Evolutionary conservation across 345 rosid genomes (phyloP), one percentile per base, ranked within the genome.

Genomic region (Leavenworthia alabamica): DNA sequence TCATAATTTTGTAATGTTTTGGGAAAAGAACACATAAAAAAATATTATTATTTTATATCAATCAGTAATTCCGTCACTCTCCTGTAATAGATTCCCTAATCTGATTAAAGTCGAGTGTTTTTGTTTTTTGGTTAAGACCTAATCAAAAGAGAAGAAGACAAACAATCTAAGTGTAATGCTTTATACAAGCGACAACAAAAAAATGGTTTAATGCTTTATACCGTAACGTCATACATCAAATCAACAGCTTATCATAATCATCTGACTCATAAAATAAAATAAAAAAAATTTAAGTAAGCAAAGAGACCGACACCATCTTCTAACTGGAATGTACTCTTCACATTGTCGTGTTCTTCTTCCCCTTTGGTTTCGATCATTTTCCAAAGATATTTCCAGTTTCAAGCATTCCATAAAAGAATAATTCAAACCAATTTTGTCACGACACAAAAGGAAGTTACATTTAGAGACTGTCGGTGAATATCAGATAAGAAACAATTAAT

Each of bases 221-320:
- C 2, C 6, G 4, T 4, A 8, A 24, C 6, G 7, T 28, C 14
- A 48, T 27, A 48, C 13, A 27, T 14, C n/a, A 49, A 49, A 49
- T 51, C 12, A 39, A 51, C 9, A 51, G 56, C 13, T 16, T 31
- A 31, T 1, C 31, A 51, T 33, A 51, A 9, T 17, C 41, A 57
- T 48, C 58, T 36, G n/a, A 59, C 46, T 42, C 29, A 58, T 37
- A 7, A 47, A 13, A 66, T 3, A 9, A 0, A 9, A 20, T 5
- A 5, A 43, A 62, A 43, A 11, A 47, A n/a, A n/a, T n/a, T 51
- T 54, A 60, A 60, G 16, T 50, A 59, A 59, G 72, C 72, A 58
- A 58, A 39, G 52, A 67, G 32, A 58, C 59, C 66, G 60, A 67
- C 72, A 67, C 64, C 13, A 37, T 48, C 12, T 28, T 27, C 12